phyloP scores from a whole-genome alignment of 257 asterid genomes.

The Lavandula angustifolia region DNA sequence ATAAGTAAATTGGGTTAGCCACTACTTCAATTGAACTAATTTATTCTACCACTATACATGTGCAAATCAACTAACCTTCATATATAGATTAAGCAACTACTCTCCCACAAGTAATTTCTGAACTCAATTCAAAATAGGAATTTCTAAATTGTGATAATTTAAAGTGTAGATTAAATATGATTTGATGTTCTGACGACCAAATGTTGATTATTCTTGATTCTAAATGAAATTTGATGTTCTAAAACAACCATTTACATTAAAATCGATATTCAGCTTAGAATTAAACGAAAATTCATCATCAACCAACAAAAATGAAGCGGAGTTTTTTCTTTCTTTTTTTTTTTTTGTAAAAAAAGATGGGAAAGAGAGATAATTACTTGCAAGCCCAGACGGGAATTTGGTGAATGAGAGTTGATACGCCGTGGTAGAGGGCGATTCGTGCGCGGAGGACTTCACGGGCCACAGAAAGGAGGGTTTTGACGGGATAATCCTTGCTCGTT shows the following conservation, averaged over 20 bases:
- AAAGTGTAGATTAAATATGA: neutral
- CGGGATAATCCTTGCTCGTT: conserved; percentile 74
- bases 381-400: conserved; percentile 75
- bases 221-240: neutral
- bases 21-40: neutral
- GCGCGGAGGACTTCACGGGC: conserved; percentile 69
- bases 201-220: too few relatives aligned
- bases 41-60: neutral
- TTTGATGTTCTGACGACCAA: neutral
- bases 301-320: neutral
- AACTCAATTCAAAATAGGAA: neutral
- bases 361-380: conserved; percentile 50
- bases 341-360: too few relatives aligned
- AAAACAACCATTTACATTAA: neutral
- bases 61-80: conserved; percentile 7
- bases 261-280: neutral
- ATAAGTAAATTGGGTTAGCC: neutral
- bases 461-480: conserved; percentile 55
- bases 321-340: too few relatives aligned
- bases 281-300: neutral
- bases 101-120: neutral
- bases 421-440: conserved; percentile 57
- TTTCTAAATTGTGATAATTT: neutral
- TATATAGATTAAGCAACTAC: neutral
- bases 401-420: conserved; percentile 68